Base-by-base conservation (phyloP, 768 basidiomycete species). In the Russula compacta region DNA sequence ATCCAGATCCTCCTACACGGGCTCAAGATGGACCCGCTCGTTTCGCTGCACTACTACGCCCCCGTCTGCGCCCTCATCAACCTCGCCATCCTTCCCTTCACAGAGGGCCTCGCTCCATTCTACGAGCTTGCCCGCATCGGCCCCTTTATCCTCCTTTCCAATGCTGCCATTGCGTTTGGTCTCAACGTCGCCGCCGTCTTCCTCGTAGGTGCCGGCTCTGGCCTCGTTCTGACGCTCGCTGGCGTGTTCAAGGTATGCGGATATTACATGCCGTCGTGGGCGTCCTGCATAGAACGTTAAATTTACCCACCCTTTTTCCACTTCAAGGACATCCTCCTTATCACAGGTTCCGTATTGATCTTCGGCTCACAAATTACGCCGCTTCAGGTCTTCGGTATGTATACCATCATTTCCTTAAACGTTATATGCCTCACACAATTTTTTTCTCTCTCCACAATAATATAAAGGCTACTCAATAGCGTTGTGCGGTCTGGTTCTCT, bases 11-110 rank as follows among this genome's bases (percentile, higher is more conserved):
- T 98, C 43, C 78, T 98, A 0, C 92, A 97, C 70, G 94, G 94
- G 40, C 76, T 97, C 69, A 97, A 97, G 76, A 98, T 98, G 95
- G 93, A 97, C 70, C 95, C 95, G 0, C 82, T 98, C 6, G 90
- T 93, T 21, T 97, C 94, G 6, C 74, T 98, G 54, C 91, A 98
- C 77, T 98, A 95, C 77, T 97, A 94, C 70, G 94, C 95, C 10
- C 94, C 94, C 14, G 91, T 98, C 54, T 98, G 95, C 72, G 93
- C 95, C 0, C 72, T 78, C 62, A 89, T 98, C 77, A 98, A 97
- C 73, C 81, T 92, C 24, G 71, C 82, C 56, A 78, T 95, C 64
- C 74, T 98, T 19, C 93, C 94, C 7, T 91, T 98, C 77, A 95
- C 92, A 0, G 95, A 98, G 72, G 93, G 95, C 1, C 74, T 89